A percentile compares a stretch with the other conserved stretches of the same genome.
These are phyloP conservation scores for Fraxinus angustifolia DNA, from an alignment of 305 asterid species.

Conservation along the genomic window DNA sequence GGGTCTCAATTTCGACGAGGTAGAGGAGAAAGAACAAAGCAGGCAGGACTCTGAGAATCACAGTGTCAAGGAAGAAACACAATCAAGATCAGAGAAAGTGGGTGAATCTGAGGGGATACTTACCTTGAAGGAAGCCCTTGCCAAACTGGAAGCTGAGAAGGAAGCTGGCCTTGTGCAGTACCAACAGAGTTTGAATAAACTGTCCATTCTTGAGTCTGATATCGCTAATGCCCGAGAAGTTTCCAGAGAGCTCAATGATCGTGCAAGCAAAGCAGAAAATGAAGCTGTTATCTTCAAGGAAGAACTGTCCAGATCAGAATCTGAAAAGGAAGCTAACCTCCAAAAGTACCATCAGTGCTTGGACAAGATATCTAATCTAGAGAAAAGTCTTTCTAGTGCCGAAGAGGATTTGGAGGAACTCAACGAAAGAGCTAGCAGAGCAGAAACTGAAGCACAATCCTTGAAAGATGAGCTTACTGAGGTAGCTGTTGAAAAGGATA, in stretches of 20 bases:
- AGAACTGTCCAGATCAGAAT: conserved; percentile 52
- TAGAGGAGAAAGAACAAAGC: conserved; percentile 45
- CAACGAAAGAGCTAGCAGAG: conserved; percentile 46
- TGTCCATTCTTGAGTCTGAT: conserved; percentile 62
- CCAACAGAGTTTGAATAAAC: conserved; percentile 59
- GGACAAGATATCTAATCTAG: conserved; percentile 63
- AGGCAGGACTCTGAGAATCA: conserved; percentile 24
- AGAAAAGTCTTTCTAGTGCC: conserved; percentile 39
- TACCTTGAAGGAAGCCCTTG: conserved; percentile 59
- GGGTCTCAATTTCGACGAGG: conserved; percentile 68
- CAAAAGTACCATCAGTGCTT: conserved; percentile 60
- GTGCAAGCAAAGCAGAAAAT: conserved; percentile 71
- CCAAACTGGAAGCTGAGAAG: conserved; percentile 83
- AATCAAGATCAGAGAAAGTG: conserved; percentile 26
- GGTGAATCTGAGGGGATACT: conserved; percentile 58
- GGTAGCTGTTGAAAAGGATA: conserved; percentile 60
- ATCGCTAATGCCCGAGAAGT: conserved; percentile 58
- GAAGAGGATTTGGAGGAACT: conserved; percentile 46
- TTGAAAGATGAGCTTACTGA: conserved; percentile 48
- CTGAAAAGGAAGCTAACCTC: conserved; percentile 75
- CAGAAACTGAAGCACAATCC: conserved; percentile 59
- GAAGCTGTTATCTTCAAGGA: conserved; percentile 64
- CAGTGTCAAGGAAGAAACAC: conserved; percentile 21
- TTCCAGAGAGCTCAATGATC: conserved; percentile 57
- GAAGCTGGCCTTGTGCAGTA: conserved; percentile 72